A percentile compares a stretch with the other conserved stretches of the same genome.
Conservation (phyloP, 2,329 filamentous ascomycete species). For the Aulographum hederae region DNA sequence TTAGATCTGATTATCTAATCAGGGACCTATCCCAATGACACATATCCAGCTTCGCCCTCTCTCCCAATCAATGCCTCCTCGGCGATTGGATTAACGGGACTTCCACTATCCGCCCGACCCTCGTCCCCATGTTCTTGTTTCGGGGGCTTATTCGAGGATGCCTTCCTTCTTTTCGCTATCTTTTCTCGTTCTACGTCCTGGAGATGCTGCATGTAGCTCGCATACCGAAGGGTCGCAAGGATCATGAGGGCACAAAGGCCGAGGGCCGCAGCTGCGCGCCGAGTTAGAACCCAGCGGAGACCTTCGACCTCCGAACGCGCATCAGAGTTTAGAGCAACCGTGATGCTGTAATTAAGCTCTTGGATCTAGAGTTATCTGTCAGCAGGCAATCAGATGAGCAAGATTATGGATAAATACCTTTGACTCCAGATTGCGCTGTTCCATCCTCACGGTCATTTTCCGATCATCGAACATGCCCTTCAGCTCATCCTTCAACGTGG, state of each 20-base stretch:
- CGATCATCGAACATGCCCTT: conserved; percentile 93
- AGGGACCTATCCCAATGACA: no score
- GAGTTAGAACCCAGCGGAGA: conserved; percentile 65
- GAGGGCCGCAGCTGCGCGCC: conserved; percentile 43
- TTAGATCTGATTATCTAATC: no score
- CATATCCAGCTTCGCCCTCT: no score
- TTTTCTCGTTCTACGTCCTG: conserved; percentile 5
- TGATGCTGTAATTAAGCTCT: conserved; percentile 93
- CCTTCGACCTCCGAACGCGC: conserved; percentile 83
- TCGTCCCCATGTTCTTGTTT: no score
- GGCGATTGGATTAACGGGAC: no score
- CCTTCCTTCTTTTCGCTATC: no score
- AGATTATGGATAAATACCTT: conserved; percentile 34
- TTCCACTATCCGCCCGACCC: no score
- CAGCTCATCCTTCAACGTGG: conserved; percentile 72
- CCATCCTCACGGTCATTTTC: conserved; percentile 76
- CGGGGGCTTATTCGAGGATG: no score
- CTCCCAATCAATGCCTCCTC: no score
- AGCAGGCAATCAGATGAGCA: neutral
- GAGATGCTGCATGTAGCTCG: conserved; percentile 5
- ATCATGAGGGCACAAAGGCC: conserved; percentile 27
- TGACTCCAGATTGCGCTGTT: conserved; percentile 71
- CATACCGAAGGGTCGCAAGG: conserved; percentile 10
- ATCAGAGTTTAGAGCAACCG: conserved; percentile 74
- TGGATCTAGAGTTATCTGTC: conserved; percentile 44